These are phyloP conservation scores for Tubosaeta sp. DNA, from an alignment of 768 basidiomycete species.

Conservation along the genomic window DNA sequence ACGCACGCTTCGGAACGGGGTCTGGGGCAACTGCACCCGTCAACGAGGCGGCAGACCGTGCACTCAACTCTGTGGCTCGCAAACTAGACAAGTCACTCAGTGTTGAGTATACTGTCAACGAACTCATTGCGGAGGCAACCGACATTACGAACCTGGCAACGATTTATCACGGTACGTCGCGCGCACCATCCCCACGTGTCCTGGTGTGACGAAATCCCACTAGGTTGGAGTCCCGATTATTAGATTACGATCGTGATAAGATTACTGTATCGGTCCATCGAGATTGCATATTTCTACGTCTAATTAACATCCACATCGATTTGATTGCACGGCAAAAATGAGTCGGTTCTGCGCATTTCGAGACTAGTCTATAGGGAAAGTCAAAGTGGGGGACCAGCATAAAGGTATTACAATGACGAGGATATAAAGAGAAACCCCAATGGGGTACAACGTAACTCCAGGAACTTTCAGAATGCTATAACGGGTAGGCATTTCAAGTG, in stretches of 20 bases:
- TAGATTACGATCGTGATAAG: conserved; percentile 11
- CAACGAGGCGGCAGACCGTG: conserved; percentile 88
- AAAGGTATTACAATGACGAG: conserved; percentile 30
- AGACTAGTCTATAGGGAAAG: conserved; percentile 22
- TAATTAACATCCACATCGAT: conserved; percentile 10
- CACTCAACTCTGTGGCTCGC: conserved; percentile 69
- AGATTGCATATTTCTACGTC: conserved; percentile 2
- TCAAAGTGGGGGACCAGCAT: conserved; percentile 12
- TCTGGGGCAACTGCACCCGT: conserved; percentile 59
- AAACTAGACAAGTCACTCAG: conserved; percentile 85
- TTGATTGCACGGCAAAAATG: conserved; percentile 9
- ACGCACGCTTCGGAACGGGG: conserved; percentile 42
- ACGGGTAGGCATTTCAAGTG: conserved; percentile 11
- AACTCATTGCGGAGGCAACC: conserved; percentile 85
- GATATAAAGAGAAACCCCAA: conserved; percentile 21
- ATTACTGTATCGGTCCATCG: not conserved
- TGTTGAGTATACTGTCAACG: conserved; percentile 91
- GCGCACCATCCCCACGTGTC: not conserved
- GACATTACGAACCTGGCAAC: conserved; percentile 68
- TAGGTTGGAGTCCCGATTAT: conserved; percentile 44
- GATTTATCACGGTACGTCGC: conserved; percentile 69
- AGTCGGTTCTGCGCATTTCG: conserved; percentile 14
- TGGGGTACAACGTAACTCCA: conserved; percentile 13
- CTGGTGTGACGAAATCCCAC: not conserved
- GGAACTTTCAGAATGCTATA: conserved; percentile 8